Evolutionary conservation across 2,329 filamentous ascomycete genomes (phyloP), one percentile per base, ranked within the genome.

Genomic region (Cryphonectria naterciae): DNA sequence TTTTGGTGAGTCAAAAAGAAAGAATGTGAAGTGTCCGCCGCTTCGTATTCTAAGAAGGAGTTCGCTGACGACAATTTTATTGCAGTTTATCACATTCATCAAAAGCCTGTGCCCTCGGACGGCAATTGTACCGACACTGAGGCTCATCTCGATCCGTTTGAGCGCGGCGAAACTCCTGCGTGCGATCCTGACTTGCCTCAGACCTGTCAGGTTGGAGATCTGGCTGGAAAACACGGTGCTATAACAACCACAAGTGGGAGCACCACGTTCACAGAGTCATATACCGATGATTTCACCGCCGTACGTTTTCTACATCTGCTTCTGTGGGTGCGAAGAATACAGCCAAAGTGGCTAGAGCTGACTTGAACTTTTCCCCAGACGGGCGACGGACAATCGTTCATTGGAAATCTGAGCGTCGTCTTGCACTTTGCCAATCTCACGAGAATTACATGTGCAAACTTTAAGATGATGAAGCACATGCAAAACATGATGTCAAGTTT

Each of bases 121-220:
- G 92, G 92, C 74, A 93, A 93, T 85, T 95, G 93, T 84, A 91
- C 87, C 67, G 80, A 80, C 6, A 91, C 93, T 1, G 83, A 87
- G 2, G 87, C 83, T 1, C 93, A 95, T 77, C 85, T 94, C 11
- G 92, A 95, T 77, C 92, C 93, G 19, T 92, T 86, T 78, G 78
- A 84, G 65, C 90, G 91, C 66, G 88, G 88, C 74, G 88, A 93
- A 77, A 80, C 80, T 1, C 83, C 89, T 4, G 76, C 85, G 6
- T 95, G 93, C 81, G 84, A 93, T 76, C 56, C 81, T 15, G 75
- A 78, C 17, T 77, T 82, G 8, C 90, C 90, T 8, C 80, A 87
- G 73, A 89, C 88, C 7, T 95, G 93, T 82, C 89, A 95, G 80
- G 88, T 92, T 15, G 93, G 93, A 74, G 93, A 95, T 78, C 83